Evolutionary conservation across 306 rosid genomes (phyloP).

Genomic region (Leucaena leucocephala): DNA sequence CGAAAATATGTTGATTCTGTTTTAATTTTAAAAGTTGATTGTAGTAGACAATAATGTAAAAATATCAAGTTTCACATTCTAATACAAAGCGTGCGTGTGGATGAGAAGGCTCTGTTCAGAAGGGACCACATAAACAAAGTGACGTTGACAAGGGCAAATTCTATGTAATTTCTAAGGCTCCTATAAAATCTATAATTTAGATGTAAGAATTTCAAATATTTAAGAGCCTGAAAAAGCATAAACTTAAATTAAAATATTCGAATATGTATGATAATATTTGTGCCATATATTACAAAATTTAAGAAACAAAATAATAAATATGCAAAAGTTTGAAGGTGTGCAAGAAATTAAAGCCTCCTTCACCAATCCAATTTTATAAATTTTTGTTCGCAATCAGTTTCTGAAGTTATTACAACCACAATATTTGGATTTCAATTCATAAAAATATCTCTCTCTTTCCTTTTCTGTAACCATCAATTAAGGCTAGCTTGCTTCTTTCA

Average conservation of each 20-base stretch:
- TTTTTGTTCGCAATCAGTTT: neutral
- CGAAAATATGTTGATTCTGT: too few species aligned
- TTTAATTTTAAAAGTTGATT: too few species aligned
- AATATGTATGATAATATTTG: neutral
- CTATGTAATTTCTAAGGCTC: neutral
- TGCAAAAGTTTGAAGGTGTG: neutral
- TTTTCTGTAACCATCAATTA: neutral
- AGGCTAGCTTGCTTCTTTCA: neutral
- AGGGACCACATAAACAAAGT: neutral
- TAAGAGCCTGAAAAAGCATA: neutral
- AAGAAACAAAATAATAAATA: too few species aligned
- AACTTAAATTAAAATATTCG: too few species aligned
- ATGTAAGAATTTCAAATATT: neutral
- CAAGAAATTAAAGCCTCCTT: neutral
- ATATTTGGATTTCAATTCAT: neutral
- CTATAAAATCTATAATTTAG: neutral
- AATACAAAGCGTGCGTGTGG: neutral
- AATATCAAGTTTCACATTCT: neutral
- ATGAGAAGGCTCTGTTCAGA: neutral
- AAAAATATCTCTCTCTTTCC: neutral
- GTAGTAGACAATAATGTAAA: neutral
- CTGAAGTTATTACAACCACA: neutral
- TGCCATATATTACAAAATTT: neutral
- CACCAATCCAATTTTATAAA: neutral
- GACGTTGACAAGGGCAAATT: neutral